phyloP scores from a whole-genome alignment of 179 eudicot genomes.

The Monotropa hypopitys region DNA sequence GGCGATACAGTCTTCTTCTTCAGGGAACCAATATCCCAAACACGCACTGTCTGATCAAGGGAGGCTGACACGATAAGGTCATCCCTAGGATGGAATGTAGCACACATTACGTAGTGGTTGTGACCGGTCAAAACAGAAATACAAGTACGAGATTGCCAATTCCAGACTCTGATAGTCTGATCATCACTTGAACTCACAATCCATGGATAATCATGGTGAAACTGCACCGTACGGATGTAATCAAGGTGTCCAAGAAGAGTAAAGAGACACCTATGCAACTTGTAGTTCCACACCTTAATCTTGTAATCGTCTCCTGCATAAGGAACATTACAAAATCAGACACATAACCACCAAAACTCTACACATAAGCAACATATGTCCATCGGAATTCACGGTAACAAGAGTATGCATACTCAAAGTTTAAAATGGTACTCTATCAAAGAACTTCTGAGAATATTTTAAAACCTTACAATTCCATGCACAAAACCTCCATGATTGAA shows the following conservation, averaged over 20 bases:
- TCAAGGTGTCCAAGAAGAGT: constrained; percentile 89
- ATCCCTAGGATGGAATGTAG: constrained; percentile 80
- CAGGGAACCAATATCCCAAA: constrained; percentile 79
- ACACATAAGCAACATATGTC: neutral
- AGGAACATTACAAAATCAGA: constrained; percentile 2
- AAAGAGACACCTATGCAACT: constrained; percentile 73
- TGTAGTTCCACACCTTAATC: constrained; percentile 92
- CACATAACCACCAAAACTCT: neutral
- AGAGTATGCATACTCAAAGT: neutral
- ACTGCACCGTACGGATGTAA: constrained; percentile 86
- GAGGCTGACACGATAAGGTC: constrained; percentile 89
- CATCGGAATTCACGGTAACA: neutral
- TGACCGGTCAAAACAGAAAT: constrained; percentile 85
- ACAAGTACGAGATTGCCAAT: constrained; percentile 86
- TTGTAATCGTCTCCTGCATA: constrained; percentile 79
- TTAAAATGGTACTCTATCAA: neutral
- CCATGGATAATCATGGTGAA: constrained; percentile 85
- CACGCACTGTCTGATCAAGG: constrained; percentile 80
- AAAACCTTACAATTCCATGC: neutral
- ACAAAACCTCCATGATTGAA: neutral
- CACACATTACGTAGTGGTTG: constrained; percentile 92
- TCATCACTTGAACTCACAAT: constrained; percentile 93
- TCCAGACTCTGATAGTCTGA: constrained; percentile 86
- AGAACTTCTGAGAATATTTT: neutral
- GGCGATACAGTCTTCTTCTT: constrained; percentile 63